Evolutionary conservation across 306 rosid species (phyloP), one percentile per base, ranked within the genome.

Genomic region (Quillaja saponaria): DNA sequence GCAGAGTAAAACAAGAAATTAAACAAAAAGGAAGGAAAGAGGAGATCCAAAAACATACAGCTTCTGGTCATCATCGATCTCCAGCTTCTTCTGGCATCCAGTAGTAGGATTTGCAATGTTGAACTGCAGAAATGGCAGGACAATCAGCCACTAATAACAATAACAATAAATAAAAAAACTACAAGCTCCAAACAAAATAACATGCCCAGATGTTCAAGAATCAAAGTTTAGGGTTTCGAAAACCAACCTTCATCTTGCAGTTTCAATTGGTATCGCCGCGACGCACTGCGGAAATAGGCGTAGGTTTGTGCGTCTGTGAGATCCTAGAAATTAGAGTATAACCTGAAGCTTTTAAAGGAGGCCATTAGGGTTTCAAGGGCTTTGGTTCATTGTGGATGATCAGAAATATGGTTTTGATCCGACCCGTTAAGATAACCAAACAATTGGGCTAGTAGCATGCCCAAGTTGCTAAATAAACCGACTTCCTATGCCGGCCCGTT

Each of bases 41-140:
- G 31, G 2, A 4, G 4, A 25, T 25, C 4, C 3, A 25, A 25
- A 2, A 1, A 25, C 31, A 8, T 39, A 39, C 44, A 39, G 44
- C 44, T 39, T 39, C 13, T 39, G 44, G 44, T 39, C 44, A 6
- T 39, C 44, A 39, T 39, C 44, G 13, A 15, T 47, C 52, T 17
- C 52, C 10, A 47, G 52, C 19, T 47, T 49, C 20, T 49, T 18
- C 53, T 49, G 21, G 53, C 53, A 49, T 16, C 13, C 53, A 18
- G 53, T 49, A 10, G 21, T 49, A 49, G 53, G 53, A 19, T 49
- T 49, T 15, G 53, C 53, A 19, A 49, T 18, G 6, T 49, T 49
- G 53, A 49, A 49, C 53, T 49, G 31, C 18, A 42, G 14, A 15
- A 14, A 42, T 42, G 10, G 5, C 14, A 10, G 12, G 13, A 12